Conservation (phyloP, 2,329 filamentous ascomycete species). For the Monilinia fructicola region DNA sequence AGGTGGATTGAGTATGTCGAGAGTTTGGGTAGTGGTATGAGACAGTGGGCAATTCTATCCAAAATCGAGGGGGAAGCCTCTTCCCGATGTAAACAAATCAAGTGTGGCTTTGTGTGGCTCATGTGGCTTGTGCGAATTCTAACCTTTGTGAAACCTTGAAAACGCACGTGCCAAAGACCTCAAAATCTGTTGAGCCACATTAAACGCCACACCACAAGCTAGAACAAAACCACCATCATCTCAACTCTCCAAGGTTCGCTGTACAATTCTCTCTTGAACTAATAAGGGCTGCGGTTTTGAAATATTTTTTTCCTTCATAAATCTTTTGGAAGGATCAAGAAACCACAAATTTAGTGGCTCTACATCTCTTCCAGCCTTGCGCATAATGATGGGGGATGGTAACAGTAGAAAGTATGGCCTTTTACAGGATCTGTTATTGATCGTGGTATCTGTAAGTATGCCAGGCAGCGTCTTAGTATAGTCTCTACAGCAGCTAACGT, state of each 20-base stretch:
- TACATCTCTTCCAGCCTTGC: not conserved
- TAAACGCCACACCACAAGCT: conserved; percentile 16
- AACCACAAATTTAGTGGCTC: not conserved
- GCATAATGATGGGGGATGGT: conserved; percentile 37
- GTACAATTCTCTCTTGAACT: not conserved
- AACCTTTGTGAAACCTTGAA: not conserved
- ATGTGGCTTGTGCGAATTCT: conserved; percentile 1
- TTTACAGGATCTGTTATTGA: conserved; percentile 42
- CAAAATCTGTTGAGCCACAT: not conserved
- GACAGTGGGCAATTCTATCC: not conserved
- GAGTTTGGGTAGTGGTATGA: not conserved
- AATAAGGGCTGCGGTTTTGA: not conserved
- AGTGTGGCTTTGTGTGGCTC: not conserved
- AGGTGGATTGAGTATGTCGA: too few species aligned
- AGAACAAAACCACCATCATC: conserved; percentile 11
- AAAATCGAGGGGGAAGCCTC: conserved; percentile 7
- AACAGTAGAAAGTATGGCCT: conserved; percentile 40
- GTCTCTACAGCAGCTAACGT: not conserved
- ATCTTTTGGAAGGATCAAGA: not conserved
- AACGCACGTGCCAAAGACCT: not conserved
- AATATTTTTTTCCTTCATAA: not conserved
- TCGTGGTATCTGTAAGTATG: conserved; percentile 42
- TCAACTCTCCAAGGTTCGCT: conserved; percentile 14
- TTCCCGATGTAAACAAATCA: conserved; percentile 16
- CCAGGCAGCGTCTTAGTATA: not conserved